phyloP scores from a whole-genome alignment of 176 grass and related monocot genomes.

The Puya raimondii region DNA sequence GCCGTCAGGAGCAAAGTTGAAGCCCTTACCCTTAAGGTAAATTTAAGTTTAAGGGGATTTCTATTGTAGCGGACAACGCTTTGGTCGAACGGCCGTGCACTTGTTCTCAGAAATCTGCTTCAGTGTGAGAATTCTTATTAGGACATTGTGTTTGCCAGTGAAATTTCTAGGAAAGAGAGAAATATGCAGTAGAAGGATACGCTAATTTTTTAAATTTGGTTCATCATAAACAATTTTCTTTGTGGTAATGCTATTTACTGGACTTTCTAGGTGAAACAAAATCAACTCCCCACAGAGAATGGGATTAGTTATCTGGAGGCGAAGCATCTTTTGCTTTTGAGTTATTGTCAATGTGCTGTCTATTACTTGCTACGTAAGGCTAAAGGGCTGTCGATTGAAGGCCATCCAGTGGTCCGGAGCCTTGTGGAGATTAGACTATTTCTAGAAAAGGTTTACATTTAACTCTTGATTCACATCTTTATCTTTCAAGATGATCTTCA shows the following conservation, averaged over 20 bases:
- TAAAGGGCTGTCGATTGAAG: slow-evolving; percentile 63
- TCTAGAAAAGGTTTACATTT: slow-evolving; percentile 63
- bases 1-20: slow-evolving; percentile 56
- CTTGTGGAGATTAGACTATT: slow-evolving; percentile 79
- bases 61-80: not conserved
- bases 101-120: not conserved
- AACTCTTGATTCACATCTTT: not conserved
- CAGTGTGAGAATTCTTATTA: not conserved
- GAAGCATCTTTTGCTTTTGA: slow-evolving; percentile 69
- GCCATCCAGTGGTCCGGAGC: slow-evolving; percentile 52
- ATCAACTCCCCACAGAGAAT: slow-evolving; percentile 49
- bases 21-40: slow-evolving; percentile 47
- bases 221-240: not conserved
- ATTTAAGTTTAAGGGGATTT: not conserved
- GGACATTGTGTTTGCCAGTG: not conserved
- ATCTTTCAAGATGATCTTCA: not conserved
- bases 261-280: slow-evolving; percentile 41
- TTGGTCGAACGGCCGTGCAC: too few species aligned
- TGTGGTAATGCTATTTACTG: not conserved
- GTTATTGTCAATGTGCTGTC: slow-evolving; percentile 72
- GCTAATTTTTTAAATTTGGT: slow-evolving; percentile 9
- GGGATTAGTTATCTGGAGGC: slow-evolving; percentile 78
- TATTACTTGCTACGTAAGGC: slow-evolving; percentile 83
- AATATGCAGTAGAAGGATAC: not conserved
- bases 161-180: not conserved